A percentile compares a stretch with the other conserved stretches of the same genome.
Conservation (phyloP, 306 rosid species). For the Cucumis cinereus region DNA sequence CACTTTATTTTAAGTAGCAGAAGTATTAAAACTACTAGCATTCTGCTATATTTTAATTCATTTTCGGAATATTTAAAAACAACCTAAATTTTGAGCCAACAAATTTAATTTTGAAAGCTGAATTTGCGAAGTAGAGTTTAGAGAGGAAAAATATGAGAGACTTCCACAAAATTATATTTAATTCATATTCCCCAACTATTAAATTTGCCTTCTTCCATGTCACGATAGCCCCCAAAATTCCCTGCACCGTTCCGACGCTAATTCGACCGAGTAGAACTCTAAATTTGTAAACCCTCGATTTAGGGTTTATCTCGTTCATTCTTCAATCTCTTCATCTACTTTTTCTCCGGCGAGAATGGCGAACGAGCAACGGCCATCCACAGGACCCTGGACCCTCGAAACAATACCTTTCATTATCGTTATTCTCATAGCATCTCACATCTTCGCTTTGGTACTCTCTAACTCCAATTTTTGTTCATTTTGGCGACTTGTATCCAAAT, state of each 20-base stretch:
- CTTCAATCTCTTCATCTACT: not conserved
- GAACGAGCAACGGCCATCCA: slow-evolving; percentile 26
- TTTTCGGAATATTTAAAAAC: too few relatives aligned
- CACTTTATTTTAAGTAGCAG: too few relatives aligned
- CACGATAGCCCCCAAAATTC: not conserved
- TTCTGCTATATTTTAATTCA: too few relatives aligned
- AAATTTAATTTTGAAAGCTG: too few relatives aligned
- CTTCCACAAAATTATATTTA: too few relatives aligned
- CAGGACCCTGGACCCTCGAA: slow-evolving; percentile 61
- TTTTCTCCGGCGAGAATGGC: slow-evolving; percentile 33
- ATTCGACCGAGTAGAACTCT: not conserved
- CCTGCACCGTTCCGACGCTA: not conserved
- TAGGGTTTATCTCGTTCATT: not conserved
- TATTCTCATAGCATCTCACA: slow-evolving; percentile 62
- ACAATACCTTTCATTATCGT: slow-evolving; percentile 41
- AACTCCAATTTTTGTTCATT: not conserved
- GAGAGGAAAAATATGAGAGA: too few relatives aligned
- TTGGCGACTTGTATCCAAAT: not conserved
- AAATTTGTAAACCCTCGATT: not conserved
- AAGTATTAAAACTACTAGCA: too few relatives aligned
- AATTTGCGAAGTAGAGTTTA: too few relatives aligned
- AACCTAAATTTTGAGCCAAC: too few relatives aligned
- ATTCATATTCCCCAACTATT: too few relatives aligned
- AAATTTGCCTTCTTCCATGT: not conserved
- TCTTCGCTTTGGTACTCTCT: slow-evolving; percentile 60